These are phyloP conservation scores for Chaetomium sp. DNA, from an alignment of 2,329 filamentous ascomycete species.

Conservation along the genomic window DNA sequence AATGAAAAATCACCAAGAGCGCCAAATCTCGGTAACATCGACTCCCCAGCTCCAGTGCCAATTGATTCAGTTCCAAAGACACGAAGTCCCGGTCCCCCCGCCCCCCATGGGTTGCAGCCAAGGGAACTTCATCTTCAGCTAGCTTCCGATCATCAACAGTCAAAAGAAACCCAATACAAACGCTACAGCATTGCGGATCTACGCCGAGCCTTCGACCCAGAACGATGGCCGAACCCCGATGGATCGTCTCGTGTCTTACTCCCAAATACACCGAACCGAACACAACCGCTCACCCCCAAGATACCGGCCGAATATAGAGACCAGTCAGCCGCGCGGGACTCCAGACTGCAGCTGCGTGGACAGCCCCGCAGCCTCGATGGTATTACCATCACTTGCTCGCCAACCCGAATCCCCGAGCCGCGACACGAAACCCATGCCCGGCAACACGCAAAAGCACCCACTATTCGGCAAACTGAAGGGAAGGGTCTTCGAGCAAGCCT, in stretches of 20 bases:
- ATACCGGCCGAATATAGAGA: neutral
- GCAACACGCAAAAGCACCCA: neutral
- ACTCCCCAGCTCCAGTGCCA: neutral
- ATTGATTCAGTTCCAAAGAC: neutral
- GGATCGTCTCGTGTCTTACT: neutral
- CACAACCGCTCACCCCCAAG: neutral
- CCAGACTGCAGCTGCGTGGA: neutral
- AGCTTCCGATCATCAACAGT: neutral
- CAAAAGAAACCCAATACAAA: neutral
- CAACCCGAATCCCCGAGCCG: neutral
- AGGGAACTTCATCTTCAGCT: neutral
- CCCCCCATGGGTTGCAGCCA: neutral
- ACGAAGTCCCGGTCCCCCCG: neutral
- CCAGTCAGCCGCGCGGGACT: neutral
- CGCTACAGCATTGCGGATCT: neutral
- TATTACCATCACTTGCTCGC: neutral
- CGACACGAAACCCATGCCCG: neutral
- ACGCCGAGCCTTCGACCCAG: neutral
- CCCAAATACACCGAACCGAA: neutral
- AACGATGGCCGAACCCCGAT: neutral
- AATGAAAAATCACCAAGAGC: neutral
- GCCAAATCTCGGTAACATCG: too few species aligned
- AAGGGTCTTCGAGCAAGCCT: neutral
- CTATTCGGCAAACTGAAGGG: neutral
- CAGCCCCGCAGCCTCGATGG: neutral